Evolutionary conservation across 2,329 filamentous ascomycete species (phyloP).

Genomic region (Helminthosporium solani): DNA sequence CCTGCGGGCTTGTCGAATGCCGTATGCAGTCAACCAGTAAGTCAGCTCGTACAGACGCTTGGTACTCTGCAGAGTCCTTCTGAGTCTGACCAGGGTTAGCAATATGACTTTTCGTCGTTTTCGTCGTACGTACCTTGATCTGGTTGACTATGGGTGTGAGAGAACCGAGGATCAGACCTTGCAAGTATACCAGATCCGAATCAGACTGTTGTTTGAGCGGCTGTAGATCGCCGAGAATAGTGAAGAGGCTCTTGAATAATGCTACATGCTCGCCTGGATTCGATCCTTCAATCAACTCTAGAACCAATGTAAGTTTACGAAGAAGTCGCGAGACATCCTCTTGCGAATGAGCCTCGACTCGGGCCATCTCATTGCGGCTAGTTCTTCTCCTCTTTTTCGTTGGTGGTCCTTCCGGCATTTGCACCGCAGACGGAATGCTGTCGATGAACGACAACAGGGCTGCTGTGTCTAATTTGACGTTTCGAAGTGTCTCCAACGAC

Average conservation of each 20-base stretch:
- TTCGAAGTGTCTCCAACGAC: conserved; percentile 70
- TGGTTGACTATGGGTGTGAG: conserved; percentile 81
- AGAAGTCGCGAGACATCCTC: conserved; percentile 68
- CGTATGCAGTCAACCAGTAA: conserved; percentile 92
- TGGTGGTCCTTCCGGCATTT: conserved; percentile 70
- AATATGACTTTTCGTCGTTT: neutral
- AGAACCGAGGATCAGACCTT: conserved; percentile 79
- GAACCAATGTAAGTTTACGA: conserved; percentile 77
- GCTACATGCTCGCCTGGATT: conserved; percentile 72
- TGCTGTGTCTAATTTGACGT: conserved; percentile 70
- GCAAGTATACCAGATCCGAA: conserved; percentile 86
- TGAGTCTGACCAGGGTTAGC: conserved; percentile 18
- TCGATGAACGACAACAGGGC: conserved; percentile 72
- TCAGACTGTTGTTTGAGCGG: conserved; percentile 78
- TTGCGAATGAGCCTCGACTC: conserved; percentile 61
- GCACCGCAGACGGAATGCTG: conserved; percentile 70
- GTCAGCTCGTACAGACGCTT: conserved; percentile 80
- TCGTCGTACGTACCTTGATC: conserved; percentile 48
- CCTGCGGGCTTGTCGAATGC: conserved; percentile 85
- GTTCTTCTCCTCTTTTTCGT: conserved; percentile 77
- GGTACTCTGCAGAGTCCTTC: conserved; percentile 65
- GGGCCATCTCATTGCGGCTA: conserved; percentile 69
- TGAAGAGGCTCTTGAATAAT: conserved; percentile 77
- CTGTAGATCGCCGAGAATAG: conserved; percentile 81
- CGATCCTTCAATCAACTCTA: conserved; percentile 84